Conservation (phyloP, 495 filamentous ascomycete genomes). For the Tuber indicum region DNA sequence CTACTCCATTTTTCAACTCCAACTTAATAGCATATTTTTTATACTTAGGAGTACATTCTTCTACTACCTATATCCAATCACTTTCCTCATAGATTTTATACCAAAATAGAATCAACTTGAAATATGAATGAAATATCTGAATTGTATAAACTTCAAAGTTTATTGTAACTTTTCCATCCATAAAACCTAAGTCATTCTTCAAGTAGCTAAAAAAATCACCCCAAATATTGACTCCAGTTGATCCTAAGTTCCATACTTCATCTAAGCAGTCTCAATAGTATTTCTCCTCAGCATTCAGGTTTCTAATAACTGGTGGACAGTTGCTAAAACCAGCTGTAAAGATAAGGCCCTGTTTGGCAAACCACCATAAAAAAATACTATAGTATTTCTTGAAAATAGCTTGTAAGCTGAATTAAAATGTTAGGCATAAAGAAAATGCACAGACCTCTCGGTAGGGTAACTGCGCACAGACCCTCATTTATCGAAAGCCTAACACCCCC, state of each 20-base stretch:
- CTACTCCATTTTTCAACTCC: no score
- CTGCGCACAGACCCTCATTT: no score
- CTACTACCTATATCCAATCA: slow-evolving; percentile 6
- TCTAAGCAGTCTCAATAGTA: slow-evolving; percentile 22
- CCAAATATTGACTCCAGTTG: slow-evolving; percentile 9
- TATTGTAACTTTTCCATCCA: slow-evolving; percentile 13
- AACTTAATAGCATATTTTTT: slow-evolving; percentile 5
- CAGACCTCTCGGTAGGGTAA: no score
- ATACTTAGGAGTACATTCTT: slow-evolving; percentile 20
- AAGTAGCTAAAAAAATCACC: slow-evolving; percentile 11
- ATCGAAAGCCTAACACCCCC: no score
- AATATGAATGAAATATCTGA: slow-evolving; percentile 7
- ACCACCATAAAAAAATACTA: no score
- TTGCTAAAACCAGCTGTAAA: slow-evolving; percentile 9
- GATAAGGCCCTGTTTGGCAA: no score
- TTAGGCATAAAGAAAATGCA: no score
- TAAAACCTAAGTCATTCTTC: slow-evolving; percentile 18
- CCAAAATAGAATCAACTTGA: slow-evolving; percentile 24
- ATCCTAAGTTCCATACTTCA: slow-evolving; percentile 8
- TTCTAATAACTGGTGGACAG: slow-evolving; percentile 9
- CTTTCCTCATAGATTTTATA: slow-evolving; percentile 14
- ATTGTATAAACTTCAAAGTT: slow-evolving; percentile 13
- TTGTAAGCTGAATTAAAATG: no score
- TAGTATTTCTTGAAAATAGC: no score
- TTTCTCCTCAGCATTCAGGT: slow-evolving; percentile 16